phyloP scores from a whole-genome alignment of 75 land plant species.

The Pinus taeda region DNA sequence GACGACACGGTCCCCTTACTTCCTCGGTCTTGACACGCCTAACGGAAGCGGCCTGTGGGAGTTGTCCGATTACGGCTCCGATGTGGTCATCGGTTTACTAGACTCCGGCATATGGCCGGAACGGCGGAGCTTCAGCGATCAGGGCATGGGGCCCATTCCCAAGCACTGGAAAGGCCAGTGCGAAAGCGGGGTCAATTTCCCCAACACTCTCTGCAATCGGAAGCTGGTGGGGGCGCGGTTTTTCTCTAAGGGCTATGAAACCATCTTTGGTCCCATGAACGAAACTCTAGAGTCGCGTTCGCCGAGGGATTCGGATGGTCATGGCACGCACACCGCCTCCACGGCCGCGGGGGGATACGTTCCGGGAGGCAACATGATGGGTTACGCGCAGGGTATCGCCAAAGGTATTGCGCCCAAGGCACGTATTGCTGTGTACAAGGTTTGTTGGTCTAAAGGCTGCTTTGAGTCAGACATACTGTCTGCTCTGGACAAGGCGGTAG shows the following conservation, averaged over 20 bases:
- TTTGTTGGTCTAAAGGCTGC: slow-evolving; percentile 73
- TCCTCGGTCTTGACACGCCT: slow-evolving; percentile 30
- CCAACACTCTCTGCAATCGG: too few relatives aligned
- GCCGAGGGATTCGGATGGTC: too few relatives aligned
- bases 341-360: slow-evolving; percentile 79
- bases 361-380: slow-evolving; percentile 30
- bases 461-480: slow-evolving; percentile 77
- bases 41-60: slow-evolving; percentile 45
- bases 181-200: slow-evolving; percentile 32
- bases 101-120: too few relatives aligned
- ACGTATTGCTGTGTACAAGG: slow-evolving; percentile 54
- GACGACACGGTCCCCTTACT: slow-evolving; percentile 32
- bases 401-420: slow-evolving; percentile 85
- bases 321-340: slow-evolving; percentile 67
- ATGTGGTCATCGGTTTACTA: too few relatives aligned
- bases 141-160: slow-evolving; percentile 46
- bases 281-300: too few relatives aligned
- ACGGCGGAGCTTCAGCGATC: slow-evolving; percentile 14
- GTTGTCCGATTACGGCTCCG: slow-evolving; percentile 22
- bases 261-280: slow-evolving; percentile 4
- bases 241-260: slow-evolving; percentile 70
- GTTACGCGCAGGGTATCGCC: slow-evolving; percentile 30
- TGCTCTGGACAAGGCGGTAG: slow-evolving; percentile 80
- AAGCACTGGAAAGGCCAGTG: slow-evolving; percentile 52
- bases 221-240: slow-evolving; percentile 32